Percentiles rank a stretch among this genome's conserved stretches.
Conservation (phyloP, 495 filamentous ascomycete species). For the Hyaloscypha finlandica region DNA sequence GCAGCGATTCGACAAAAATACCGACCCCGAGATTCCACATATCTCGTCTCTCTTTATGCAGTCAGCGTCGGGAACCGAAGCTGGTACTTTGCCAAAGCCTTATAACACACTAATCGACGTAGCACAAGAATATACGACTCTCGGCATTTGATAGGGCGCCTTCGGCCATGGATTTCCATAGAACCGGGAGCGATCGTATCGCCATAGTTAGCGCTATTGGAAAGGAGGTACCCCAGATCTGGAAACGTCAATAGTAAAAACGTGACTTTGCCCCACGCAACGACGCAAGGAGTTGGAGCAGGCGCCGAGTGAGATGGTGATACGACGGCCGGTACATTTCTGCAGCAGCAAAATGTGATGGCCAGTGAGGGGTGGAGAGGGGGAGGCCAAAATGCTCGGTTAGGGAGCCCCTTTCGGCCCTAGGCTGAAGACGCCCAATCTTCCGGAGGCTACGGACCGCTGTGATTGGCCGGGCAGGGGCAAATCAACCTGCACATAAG, state of each 20-base stretch:
- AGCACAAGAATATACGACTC: neutral
- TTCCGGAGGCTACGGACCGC: neutral
- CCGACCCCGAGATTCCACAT: neutral
- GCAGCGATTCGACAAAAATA: no score
- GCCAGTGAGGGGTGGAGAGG: neutral
- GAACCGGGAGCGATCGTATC: neutral
- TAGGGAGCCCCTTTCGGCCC: neutral
- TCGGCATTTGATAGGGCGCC: neutral
- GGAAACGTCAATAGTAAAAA: neutral
- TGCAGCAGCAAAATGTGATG: neutral
- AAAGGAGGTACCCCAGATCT: neutral
- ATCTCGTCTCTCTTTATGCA: neutral
- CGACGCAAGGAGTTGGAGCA: neutral
- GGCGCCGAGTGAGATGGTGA: neutral
- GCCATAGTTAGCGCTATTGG: neutral
- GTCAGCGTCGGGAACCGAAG: neutral
- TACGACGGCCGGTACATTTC: neutral
- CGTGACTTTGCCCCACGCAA: neutral
- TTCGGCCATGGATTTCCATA: neutral
- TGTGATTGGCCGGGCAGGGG: neutral
- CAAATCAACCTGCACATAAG: constrained; percentile 14
- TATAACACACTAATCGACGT: neutral
- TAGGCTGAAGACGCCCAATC: neutral
- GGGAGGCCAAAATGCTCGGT: neutral
- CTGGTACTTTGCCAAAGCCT: neutral